These are phyloP conservation scores for Pseudocercospora eumusae DNA, from an alignment of 2,329 filamentous ascomycete genomes.

Conservation along the genomic window DNA sequence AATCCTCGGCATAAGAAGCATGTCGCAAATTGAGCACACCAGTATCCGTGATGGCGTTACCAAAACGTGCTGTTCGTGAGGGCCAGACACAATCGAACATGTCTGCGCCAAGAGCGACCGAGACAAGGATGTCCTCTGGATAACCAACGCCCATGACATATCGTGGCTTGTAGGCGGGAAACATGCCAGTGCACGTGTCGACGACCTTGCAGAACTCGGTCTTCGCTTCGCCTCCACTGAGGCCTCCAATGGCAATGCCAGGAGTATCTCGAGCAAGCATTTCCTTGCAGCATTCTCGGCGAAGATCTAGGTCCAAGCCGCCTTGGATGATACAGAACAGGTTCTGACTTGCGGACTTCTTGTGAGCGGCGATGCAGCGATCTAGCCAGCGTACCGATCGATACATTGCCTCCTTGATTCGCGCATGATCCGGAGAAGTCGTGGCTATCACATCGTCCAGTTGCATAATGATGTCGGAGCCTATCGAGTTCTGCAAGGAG, in stretches of 20 bases:
- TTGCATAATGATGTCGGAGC: slow-evolving; percentile 99
- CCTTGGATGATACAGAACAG: slow-evolving; percentile 99
- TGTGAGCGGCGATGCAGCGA: slow-evolving; percentile 87
- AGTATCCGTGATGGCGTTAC: slow-evolving; percentile 80
- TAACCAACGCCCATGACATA: slow-evolving; percentile 99
- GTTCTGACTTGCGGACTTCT: slow-evolving; percentile 79
- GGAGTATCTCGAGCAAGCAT: slow-evolving; percentile 93
- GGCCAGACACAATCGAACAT: slow-evolving; percentile 99
- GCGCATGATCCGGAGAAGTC: slow-evolving; percentile 81
- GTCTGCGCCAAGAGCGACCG: slow-evolving; percentile 89
- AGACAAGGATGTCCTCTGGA: slow-evolving; percentile 92
- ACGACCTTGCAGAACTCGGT: slow-evolving; percentile 85
- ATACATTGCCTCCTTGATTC: slow-evolving; percentile 94
- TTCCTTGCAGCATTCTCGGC: slow-evolving; percentile 75
- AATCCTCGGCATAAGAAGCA: slow-evolving; percentile 73
- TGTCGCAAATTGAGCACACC: slow-evolving; percentile 86
- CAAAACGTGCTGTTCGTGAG: slow-evolving; percentile 90
- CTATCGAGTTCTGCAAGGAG: slow-evolving; percentile 91
- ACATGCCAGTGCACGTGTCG: slow-evolving; percentile 75
- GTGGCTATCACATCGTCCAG: slow-evolving; percentile 97
- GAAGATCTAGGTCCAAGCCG: slow-evolving; percentile 83
- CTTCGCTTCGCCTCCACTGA: slow-evolving; percentile 95
- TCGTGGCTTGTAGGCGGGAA: slow-evolving; percentile 90
- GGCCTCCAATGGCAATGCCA: slow-evolving; percentile 91
- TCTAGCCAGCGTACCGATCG: slow-evolving; percentile 95